These are phyloP conservation scores for Leccinum pellstonianum DNA, from an alignment of 768 basidiomycete genomes.

Conservation along the genomic window DNA sequence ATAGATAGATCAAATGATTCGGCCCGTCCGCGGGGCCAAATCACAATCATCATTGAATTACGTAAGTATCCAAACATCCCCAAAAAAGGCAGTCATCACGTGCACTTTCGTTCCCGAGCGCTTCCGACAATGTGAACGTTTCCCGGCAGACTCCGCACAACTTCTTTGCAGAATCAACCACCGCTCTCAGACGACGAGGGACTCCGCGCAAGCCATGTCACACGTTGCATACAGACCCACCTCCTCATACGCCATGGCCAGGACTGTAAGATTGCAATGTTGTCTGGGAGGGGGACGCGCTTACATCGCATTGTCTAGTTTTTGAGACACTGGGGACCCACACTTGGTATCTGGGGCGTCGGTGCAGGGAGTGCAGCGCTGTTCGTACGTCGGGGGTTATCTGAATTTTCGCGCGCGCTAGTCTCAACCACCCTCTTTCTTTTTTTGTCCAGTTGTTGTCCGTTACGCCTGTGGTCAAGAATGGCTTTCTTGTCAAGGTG, in stretches of 20 bases:
- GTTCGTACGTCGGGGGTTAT: constrained; percentile 44
- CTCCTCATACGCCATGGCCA: constrained; percentile 36
- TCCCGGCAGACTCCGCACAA: background rate
- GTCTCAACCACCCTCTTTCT: constrained; percentile 3
- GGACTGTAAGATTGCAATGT: constrained; percentile 36
- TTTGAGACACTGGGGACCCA: constrained; percentile 57
- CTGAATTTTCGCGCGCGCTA: background rate
- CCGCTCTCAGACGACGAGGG: background rate
- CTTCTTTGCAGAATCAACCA: background rate
- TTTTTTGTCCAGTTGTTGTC: constrained; percentile 58
- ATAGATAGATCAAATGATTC: background rate
- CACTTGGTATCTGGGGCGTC: constrained; percentile 67
- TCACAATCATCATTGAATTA: too few relatives aligned
- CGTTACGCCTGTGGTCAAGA: constrained; percentile 81
- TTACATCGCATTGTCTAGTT: constrained; percentile 33
- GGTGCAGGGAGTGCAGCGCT: constrained; percentile 66
- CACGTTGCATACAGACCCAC: constrained; percentile 40
- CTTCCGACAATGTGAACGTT: too few relatives aligned
- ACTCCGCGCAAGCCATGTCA: constrained; percentile 37
- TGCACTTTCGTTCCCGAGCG: constrained; percentile 17
- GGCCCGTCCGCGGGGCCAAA: background rate
- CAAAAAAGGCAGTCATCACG: constrained; percentile 9
- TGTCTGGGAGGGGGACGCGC: background rate
- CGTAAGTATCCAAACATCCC: too few relatives aligned
- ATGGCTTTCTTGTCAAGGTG: constrained; percentile 67